phyloP scores from a whole-genome alignment of 2,329 filamentous ascomycete species.

The Cadophora sp. region DNA sequence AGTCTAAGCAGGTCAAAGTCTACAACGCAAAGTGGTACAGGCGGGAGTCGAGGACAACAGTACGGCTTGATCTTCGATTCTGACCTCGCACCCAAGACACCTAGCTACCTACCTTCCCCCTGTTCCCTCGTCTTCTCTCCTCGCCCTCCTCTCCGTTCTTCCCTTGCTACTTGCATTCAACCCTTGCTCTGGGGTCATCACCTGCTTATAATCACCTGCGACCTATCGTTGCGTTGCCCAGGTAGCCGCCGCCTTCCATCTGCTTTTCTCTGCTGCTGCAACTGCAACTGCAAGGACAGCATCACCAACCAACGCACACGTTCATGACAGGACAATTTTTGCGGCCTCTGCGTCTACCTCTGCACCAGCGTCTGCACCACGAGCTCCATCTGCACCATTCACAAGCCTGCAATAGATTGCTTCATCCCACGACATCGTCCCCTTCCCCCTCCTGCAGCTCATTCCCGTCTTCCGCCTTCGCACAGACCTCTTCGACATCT shows the following conservation, averaged over 20 bases:
- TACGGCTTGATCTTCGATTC: neutral
- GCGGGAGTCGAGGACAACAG: neutral
- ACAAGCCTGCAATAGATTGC: constrained; percentile 12
- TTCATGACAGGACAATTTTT: neutral
- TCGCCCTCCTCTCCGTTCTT: neutral
- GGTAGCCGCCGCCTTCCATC: constrained; percentile 10
- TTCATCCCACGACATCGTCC: constrained; percentile 6
- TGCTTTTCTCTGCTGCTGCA: neutral
- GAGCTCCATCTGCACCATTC: constrained; percentile 6
- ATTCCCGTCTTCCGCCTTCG: constrained; percentile 14
- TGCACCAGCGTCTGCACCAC: constrained; percentile 10
- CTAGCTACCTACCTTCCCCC: neutral
- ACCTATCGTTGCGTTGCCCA: constrained; percentile 8
- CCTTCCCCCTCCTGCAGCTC: constrained; percentile 10
- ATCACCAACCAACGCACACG: neutral
- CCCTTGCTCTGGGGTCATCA: constrained; percentile 15
- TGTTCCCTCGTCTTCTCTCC: neutral
- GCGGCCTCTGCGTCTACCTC: neutral
- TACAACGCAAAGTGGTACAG: neutral
- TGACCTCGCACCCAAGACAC: neutral
- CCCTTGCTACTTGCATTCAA: neutral
- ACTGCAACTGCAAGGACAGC: neutral
- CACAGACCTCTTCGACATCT: constrained; percentile 32
- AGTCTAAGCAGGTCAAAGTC: neutral
- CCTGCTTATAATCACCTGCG: constrained; percentile 24